Evolutionary conservation across 306 rosid genomes (phyloP).

Genomic region (Quercus gilva): DNA sequence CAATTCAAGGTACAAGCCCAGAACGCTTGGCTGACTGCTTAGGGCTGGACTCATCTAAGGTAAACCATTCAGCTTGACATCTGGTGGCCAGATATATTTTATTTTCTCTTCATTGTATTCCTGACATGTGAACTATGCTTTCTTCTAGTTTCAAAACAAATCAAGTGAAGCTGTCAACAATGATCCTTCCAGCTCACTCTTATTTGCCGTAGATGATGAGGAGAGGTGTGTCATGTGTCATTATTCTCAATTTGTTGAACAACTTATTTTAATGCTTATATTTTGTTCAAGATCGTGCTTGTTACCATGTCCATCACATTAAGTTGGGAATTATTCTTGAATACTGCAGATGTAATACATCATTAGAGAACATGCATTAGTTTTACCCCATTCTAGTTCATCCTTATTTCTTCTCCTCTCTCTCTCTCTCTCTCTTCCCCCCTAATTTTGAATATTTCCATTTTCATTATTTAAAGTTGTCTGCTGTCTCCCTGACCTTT

Average conservation of each 20-base stretch:
- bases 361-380: background rate
- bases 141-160: slow-evolving; percentile 61
- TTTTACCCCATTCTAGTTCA: background rate
- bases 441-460: background rate
- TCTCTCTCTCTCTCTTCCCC: too few relatives aligned
- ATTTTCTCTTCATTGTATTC: slow-evolving; percentile 4
- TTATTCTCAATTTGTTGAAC: background rate
- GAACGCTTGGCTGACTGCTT: slow-evolving; percentile 93
- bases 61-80: slow-evolving; percentile 21
- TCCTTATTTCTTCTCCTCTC: background rate
- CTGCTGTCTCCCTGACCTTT: background rate
- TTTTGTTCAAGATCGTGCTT: background rate
- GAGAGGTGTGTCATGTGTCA: slow-evolving; percentile 58
- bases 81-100: background rate
- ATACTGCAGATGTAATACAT: background rate
- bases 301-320: background rate
- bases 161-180: slow-evolving; percentile 56
- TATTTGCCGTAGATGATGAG: slow-evolving; percentile 56
- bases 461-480: background rate
- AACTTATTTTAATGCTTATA: background rate
- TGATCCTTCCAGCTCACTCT: slow-evolving; percentile 62
- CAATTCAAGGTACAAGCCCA: slow-evolving; percentile 95
- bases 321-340: background rate
- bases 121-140: slow-evolving; percentile 20
- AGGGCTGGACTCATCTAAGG: slow-evolving; percentile 94